Evolutionary conservation across 371 early-diverging fungal species (phyloP), one percentile per base, ranked within the genome.

Genomic region (Gilbertella persicaria): DNA sequence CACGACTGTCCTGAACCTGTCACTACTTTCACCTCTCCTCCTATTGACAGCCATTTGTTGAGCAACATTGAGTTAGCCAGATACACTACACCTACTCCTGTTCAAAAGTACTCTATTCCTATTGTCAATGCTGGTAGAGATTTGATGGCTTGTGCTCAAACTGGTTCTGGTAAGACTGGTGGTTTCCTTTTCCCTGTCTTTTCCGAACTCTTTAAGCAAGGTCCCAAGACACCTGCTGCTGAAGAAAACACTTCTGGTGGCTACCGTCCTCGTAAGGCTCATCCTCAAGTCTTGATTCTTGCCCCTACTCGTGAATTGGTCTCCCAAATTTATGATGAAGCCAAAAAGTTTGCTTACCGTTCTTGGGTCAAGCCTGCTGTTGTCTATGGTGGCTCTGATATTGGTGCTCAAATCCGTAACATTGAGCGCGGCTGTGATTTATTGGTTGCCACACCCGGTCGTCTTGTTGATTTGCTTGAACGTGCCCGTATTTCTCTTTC

Each of bases 231-330:
- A 24, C 55, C 66, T 10, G 76, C 84, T 39, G 64, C 71, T 4
- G 78, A 77, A 45, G 79, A 78, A 33, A 60, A 74, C 44, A 33
- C 84, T n/a, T n/a, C n/a, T 39, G 79, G 78, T 35, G 84, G 83
- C 12, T 79, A 84, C 58, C 93, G 94, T 50, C 71, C 88, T 46
- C 97, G 97, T 55, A 97, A 96, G 75, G 82, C 80, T 33, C 78
- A 79, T 37, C 91, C 93, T 4, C 73, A 81, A 26, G 92, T 86
- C 3, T 82, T 99, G 55, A 93, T 99, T 39, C 71, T 99, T 61
- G 93, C 96, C 17, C 97, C 96, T 3, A 99, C 99, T 12, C 94
- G 99, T 67, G 99, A 99, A 75, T 85, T 99, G 58, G 95, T 98
- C 26, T 86, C 88, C 53, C 99, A 99, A 79, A 99, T 97, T 62